Percentiles rank a stretch among this genome's conserved stretches.
phyloP scores from a whole-genome alignment of 1,139 yeast species.

The Scheffersomyces lignicola region DNA sequence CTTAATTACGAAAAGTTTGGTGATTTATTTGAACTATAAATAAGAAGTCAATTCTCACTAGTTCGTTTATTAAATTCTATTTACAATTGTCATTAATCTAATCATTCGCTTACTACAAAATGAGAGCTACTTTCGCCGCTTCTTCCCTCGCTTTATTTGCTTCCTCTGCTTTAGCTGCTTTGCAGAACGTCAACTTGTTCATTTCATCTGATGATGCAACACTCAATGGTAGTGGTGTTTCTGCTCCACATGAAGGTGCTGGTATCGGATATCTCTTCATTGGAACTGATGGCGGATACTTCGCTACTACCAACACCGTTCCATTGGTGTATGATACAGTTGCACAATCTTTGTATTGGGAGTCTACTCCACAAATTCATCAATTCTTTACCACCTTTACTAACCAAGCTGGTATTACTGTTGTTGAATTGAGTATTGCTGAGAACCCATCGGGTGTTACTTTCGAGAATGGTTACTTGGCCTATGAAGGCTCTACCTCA shows the following conservation, averaged over 20 bases:
- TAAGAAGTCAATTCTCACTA: too few relatives aligned
- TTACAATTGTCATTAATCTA: too few relatives aligned
- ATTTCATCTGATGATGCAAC: constrained; percentile 29
- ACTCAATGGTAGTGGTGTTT: constrained; percentile 6
- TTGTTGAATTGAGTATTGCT: constrained; percentile 16
- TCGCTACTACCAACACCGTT: neutral
- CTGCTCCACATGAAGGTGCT: constrained; percentile 9
- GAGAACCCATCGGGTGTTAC: constrained; percentile 14
- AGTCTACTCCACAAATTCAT: constrained; percentile 3
- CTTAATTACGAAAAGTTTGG: too few relatives aligned
- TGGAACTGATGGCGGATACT: constrained; percentile 5
- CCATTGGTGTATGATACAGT: constrained; percentile 5
- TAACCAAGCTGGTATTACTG: constrained; percentile 9
- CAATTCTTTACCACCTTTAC: constrained; percentile 11
- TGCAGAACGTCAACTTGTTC: constrained; percentile 11
- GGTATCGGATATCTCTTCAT: constrained; percentile 7
- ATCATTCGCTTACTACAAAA: too few relatives aligned
- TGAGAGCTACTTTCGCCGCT: neutral
- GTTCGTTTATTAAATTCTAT: too few relatives aligned
- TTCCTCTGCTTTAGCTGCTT: constrained; percentile 2
- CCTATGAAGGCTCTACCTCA: constrained; percentile 27
- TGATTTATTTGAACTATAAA: too few relatives aligned
- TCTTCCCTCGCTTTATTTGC: constrained; percentile 4
- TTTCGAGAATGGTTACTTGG: constrained; percentile 22
- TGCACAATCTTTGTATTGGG: constrained; percentile 3